A percentile compares a stretch with the other conserved stretches of the same genome.
Conservation (phyloP, 2,329 filamentous ascomycete species). For the Trichoderma brevicompactum region DNA sequence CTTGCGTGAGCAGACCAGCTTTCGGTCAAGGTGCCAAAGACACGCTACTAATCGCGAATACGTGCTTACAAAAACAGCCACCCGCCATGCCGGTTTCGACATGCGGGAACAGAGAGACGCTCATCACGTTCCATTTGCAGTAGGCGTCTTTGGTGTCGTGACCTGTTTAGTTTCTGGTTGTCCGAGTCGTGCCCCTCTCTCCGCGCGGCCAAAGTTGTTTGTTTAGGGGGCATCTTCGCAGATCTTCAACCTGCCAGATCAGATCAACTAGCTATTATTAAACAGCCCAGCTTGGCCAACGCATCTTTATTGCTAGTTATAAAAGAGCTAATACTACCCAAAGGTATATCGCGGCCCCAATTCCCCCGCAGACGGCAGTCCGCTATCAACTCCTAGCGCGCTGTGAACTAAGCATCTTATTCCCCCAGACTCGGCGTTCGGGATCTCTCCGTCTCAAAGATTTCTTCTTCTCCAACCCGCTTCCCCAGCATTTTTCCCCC, state of each 20-base stretch:
- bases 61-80: slow-evolving; percentile 15
- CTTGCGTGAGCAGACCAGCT: background rate
- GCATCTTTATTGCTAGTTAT: background rate
- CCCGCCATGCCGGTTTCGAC: background rate
- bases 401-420: slow-evolving; percentile 22
- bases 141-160: background rate
- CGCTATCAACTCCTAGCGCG: slow-evolving; percentile 6
- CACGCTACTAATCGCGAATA: background rate
- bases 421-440: slow-evolving; percentile 25
- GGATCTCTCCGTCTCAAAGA: slow-evolving; percentile 14
- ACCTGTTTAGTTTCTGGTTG: background rate
- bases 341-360: slow-evolving; percentile 7
- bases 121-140: slow-evolving; percentile 1
- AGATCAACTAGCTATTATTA: slow-evolving; percentile 5
- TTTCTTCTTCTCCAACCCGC: slow-evolving; percentile 8
- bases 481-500: slow-evolving; percentile 25
- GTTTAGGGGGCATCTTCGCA: background rate
- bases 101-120: background rate
- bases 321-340: background rate
- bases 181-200: background rate
- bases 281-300: background rate
- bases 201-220: background rate
- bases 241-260: slow-evolving; percentile 21
- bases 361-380: slow-evolving; percentile 17
- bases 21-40: background rate